Percentiles rank a stretch among this genome's conserved stretches.
These are phyloP conservation scores for Candida tropicalis DNA, from an alignment of 1,139 yeast species.

Conservation along the genomic window DNA sequence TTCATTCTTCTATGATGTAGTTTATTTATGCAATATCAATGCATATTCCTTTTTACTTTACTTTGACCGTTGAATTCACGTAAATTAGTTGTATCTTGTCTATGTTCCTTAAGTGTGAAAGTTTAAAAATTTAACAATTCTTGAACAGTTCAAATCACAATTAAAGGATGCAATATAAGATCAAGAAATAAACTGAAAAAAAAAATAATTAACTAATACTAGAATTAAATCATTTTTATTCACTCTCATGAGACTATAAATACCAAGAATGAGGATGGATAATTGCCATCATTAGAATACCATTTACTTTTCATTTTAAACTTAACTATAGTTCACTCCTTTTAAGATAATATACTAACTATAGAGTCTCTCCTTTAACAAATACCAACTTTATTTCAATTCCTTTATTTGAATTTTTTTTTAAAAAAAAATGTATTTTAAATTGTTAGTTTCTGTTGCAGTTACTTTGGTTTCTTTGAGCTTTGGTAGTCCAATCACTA, in stretches of 20 bases:
- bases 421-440: background rate
- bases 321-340: background rate
- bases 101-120: background rate
- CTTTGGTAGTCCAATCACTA: constrained; percentile 9
- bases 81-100: background rate
- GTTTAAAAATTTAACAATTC: background rate
- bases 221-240: constrained; percentile 1
- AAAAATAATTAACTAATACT: background rate
- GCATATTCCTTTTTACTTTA: no score
- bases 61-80: background rate
- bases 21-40: no score
- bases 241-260: constrained; percentile 1
- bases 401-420: no score
- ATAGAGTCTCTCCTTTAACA: background rate
- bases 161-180: no score
- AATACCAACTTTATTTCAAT: background rate
- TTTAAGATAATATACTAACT: background rate
- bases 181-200: no score
- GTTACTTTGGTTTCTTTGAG: background rate
- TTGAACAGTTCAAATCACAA: no score
- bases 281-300: background rate
- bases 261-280: no score
- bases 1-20: background rate
- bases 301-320: no score
- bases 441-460: background rate